A percentile compares a stretch with the other conserved stretches of the same genome.
phyloP scores from a whole-genome alignment of 2,329 filamentous ascomycete species.

The Fusarium sororula region DNA sequence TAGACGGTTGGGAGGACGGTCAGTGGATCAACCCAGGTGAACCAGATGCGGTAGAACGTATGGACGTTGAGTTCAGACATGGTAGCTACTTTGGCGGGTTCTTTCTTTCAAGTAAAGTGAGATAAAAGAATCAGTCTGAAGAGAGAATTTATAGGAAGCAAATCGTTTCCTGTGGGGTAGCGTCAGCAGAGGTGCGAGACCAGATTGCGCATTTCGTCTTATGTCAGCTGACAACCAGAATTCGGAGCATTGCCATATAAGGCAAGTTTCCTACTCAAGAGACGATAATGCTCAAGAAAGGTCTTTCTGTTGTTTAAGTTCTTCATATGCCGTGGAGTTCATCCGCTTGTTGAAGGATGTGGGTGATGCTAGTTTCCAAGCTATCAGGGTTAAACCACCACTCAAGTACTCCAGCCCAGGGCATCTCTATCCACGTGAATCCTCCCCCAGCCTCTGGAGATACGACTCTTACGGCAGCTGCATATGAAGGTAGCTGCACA shows the following conservation, averaged over 20 bases:
- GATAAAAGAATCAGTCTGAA: background rate
- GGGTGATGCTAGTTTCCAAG: background rate
- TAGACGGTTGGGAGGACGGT: slow-evolving; percentile 23
- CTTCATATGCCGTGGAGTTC: background rate
- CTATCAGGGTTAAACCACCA: slow-evolving; percentile 18
- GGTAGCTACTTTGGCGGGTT: background rate
- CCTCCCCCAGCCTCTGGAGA: background rate
- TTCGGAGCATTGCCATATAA: background rate
- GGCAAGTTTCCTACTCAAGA: background rate
- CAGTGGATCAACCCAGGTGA: slow-evolving; percentile 34
- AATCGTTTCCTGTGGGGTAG: background rate
- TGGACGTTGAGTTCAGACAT: slow-evolving; percentile 13
- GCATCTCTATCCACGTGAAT: background rate
- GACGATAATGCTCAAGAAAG: fast-evolving
- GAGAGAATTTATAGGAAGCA: background rate
- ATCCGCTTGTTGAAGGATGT: background rate
- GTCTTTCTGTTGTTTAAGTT: background rate
- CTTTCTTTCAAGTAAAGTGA: background rate
- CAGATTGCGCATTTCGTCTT: background rate
- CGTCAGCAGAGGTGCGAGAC: background rate
- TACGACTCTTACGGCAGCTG: background rate
- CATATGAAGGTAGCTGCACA: background rate
- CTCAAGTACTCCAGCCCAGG: slow-evolving; percentile 7
- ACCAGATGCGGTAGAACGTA: slow-evolving; percentile 37
- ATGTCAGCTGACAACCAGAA: background rate